Evolutionary conservation across 306 rosid genomes (phyloP).

Genomic region (Ormosia semicastrata): DNA sequence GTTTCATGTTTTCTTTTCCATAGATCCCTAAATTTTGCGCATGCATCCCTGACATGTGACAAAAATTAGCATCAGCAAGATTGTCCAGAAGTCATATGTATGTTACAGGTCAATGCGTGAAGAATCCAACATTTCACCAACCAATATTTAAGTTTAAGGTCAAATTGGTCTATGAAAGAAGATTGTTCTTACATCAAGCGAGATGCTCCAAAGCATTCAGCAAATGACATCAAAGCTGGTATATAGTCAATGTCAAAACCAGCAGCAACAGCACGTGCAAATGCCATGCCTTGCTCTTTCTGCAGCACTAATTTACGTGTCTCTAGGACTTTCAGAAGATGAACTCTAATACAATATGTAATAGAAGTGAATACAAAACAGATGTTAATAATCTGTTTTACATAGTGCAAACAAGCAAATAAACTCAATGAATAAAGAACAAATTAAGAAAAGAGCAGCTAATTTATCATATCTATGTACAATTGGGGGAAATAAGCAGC

Average conservation of each 20-base stretch:
- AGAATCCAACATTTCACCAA: conserved; percentile 22
- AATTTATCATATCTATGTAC: background rate
- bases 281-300: conserved; percentile 99
- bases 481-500: background rate
- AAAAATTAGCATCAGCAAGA: conserved; percentile 22
- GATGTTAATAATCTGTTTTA: conserved; percentile 3
- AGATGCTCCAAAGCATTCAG: conserved; percentile 90
- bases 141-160: background rate
- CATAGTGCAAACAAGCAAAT: conserved; percentile 22
- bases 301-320: conserved; percentile 82
- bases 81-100: conserved; percentile 6
- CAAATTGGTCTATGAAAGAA: conserved; percentile 23
- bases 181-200: conserved; percentile 67
- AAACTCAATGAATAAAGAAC: conserved; percentile 1
- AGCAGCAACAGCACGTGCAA: conserved; percentile 99
- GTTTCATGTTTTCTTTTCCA: conserved; percentile 97
- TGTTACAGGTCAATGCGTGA: conserved; percentile 24
- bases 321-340: conserved; percentile 93
- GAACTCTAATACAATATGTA: conserved; percentile 55
- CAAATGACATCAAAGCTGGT: conserved; percentile 75
- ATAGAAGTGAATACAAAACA: conserved; percentile 19
- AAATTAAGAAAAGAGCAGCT: background rate
- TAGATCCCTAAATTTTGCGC: conserved; percentile 69
- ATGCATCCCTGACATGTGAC: conserved; percentile 69
- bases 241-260: conserved; percentile 83